Conservation (phyloP, 1,139 yeast species). For the Debaryomyces robertsiae region DNA sequence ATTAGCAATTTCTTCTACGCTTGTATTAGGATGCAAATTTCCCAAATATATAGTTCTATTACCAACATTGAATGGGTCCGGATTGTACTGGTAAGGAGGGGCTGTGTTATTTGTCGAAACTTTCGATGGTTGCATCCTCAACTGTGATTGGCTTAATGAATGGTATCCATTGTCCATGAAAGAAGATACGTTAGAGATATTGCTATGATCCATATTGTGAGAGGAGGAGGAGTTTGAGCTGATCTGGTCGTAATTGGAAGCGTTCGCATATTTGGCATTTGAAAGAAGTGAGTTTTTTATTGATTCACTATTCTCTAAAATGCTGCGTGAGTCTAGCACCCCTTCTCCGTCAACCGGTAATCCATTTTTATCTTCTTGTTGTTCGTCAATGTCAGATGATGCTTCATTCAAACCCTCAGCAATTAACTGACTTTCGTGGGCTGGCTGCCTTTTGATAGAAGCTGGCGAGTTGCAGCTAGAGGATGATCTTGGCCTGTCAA, state of each 20-base stretch:
- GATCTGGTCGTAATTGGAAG: conserved; percentile 5
- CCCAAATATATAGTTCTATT: conserved; percentile 50
- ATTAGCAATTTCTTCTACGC: conserved; percentile 52
- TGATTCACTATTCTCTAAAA: conserved; percentile 14
- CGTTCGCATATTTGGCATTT: neutral
- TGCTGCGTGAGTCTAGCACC: conserved; percentile 4
- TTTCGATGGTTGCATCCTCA: conserved; percentile 7
- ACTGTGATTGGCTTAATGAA: conserved; percentile 5
- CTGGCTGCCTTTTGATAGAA: neutral
- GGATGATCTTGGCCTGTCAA: conserved; percentile 14
- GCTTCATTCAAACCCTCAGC: conserved; percentile 12
- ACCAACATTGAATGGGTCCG: conserved; percentile 33
- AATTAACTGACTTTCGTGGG: conserved; percentile 5
- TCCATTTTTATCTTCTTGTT: conserved; percentile 11
- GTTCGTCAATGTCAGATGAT: conserved; percentile 1
- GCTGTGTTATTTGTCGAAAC: conserved; percentile 5
- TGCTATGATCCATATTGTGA: conserved; percentile 11
- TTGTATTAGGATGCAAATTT: conserved; percentile 46
- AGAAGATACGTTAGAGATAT: conserved; percentile 13
- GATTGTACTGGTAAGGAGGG: conserved; percentile 13
- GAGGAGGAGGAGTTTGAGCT: conserved; percentile 11
- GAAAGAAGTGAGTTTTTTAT: conserved; percentile 10
- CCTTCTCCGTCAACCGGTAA: conserved; percentile 9
- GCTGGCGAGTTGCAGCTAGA: conserved; percentile 5
- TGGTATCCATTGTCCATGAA: conserved; percentile 7